Percentiles rank a stretch among this genome's conserved stretches.
Conservation (phyloP, 2,329 filamentous ascomycete species). For the Gaeumannomyces sp. region DNA sequence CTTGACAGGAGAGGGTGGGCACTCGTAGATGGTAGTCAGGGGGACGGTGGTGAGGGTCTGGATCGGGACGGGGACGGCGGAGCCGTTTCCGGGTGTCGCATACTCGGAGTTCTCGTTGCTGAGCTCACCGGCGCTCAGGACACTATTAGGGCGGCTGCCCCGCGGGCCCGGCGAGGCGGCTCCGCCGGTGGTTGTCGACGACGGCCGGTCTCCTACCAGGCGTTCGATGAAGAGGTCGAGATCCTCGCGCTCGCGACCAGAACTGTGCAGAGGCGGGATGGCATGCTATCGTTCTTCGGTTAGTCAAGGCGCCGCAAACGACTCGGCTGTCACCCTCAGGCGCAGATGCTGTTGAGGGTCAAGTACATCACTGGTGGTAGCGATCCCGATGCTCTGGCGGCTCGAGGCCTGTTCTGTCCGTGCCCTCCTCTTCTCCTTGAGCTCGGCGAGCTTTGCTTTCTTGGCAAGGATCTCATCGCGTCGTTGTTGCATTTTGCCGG, state of each 20-base stretch:
- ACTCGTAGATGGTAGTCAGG: constrained; percentile 74
- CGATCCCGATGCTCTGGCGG: not conserved
- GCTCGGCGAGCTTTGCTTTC: constrained; percentile 91
- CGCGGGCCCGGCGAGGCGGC: constrained; percentile 59
- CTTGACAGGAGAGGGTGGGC: constrained; percentile 64
- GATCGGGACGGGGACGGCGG: constrained; percentile 32
- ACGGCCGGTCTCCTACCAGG: constrained; percentile 70
- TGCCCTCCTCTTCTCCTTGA: constrained; percentile 54
- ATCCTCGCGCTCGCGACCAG: constrained; percentile 51
- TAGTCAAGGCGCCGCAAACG: not conserved
- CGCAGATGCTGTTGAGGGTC: not conserved
- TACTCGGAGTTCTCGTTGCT: constrained; percentile 68
- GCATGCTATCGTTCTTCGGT: not conserved
- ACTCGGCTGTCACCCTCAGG: no score
- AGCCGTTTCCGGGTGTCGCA: constrained; percentile 38
- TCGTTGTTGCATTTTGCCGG: constrained; percentile 62
- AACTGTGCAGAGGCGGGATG: not conserved
- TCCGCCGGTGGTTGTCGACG: constrained; percentile 56
- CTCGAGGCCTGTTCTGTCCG: constrained; percentile 5
- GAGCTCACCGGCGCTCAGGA: constrained; percentile 73
- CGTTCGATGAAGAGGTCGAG: constrained; percentile 82
- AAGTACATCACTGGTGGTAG: not conserved
- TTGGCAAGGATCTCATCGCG: constrained; percentile 96
- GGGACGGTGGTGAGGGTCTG: constrained; percentile 71
- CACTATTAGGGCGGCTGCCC: constrained; percentile 78